phyloP scores from a whole-genome alignment of 495 filamentous ascomycete species.

The Aspergillus panamensis region DNA sequence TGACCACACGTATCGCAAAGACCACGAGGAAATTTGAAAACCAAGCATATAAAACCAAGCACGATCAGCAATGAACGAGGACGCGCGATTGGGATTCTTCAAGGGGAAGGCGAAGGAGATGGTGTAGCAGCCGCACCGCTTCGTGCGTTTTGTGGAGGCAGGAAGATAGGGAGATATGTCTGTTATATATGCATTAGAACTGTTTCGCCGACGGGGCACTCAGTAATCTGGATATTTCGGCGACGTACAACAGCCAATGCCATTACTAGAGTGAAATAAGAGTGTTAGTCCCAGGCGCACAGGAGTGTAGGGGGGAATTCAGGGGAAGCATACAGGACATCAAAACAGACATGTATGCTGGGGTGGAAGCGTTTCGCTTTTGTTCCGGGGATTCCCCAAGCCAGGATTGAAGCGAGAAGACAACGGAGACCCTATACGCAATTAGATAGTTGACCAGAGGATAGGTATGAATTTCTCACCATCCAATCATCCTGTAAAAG shows the following conservation, averaged over 20 bases:
- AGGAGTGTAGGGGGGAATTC: neutral
- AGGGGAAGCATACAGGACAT: constrained; percentile 68
- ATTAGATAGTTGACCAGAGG: constrained; percentile 7
- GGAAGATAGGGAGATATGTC: constrained; percentile 82
- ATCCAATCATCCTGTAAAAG: constrained; percentile 69
- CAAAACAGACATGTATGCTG: constrained; percentile 77
- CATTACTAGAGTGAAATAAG: constrained; percentile 55
- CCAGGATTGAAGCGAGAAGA: constrained; percentile 82
- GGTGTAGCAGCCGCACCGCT: constrained; percentile 43
- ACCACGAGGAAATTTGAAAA: too few relatives aligned
- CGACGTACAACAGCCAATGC: constrained; percentile 64
- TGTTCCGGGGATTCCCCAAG: constrained; percentile 77
- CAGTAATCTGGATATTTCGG: neutral
- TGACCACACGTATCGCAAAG: too few relatives aligned
- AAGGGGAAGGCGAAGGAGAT: constrained; percentile 43
- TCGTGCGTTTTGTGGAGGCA: constrained; percentile 54
- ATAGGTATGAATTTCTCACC: constrained; percentile 48
- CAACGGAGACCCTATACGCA: constrained; percentile 66
- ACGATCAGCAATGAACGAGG: too few relatives aligned
- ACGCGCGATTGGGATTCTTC: neutral
- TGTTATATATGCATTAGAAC: constrained; percentile 27
- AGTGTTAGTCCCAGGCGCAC: constrained; percentile 18
- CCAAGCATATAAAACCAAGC: too few relatives aligned
- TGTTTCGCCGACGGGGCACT: neutral
- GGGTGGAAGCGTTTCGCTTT: constrained; percentile 62